Evolutionary conservation across 192 early-diverging fungal genomes (phyloP), one percentile per base, ranked within the genome.

Genomic region (Entomortierella beljakovae): DNA sequence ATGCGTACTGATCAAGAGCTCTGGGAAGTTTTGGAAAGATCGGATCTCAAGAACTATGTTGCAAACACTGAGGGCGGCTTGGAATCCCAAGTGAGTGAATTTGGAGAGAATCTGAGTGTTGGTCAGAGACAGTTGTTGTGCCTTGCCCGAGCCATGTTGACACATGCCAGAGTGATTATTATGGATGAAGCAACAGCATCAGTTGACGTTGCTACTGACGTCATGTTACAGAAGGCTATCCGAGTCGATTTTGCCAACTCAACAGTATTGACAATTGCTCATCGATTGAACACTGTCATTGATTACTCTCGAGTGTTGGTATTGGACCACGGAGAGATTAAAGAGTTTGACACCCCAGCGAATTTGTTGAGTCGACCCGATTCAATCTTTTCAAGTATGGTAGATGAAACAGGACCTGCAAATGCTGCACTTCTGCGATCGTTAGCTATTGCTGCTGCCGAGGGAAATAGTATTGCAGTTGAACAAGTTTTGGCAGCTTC

Each of bases 41-140:
- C 94, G 88, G 32, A 92, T 92, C 48, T 71, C 37, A 63, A 84
- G 65, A 31, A 51, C 11, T 62, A 70, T 33, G 68, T 81, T 22
- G 26, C 38, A 4, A 43, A 60, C 46, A 65, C 58, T 57, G 89
- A 90, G 49, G 33, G 86, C 69, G 77, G 81, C 35, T 61, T 86
- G 40, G 82, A 87, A 18, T 84, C 85, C 20, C 82, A 74, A 38
- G 75, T 98, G 40, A 87, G 81, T 43, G 88, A 90, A 54, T 87
- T 85, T 67, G 94, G 94, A 23, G 84, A 88, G 54, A 94, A 94
- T 81, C 85, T 95, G 70, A 90, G 88, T 55, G 86, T 88, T 66
- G 95, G 95, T 22, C 94, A 97, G 73, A 81, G 93, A 40, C 95
- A 97, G 84, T 67, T 97, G 57, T 80, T 97, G 48, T 93, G 93